Evolutionary conservation across 495 filamentous ascomycete species (phyloP).

Genomic region (Aspergillus avenaceus): DNA sequence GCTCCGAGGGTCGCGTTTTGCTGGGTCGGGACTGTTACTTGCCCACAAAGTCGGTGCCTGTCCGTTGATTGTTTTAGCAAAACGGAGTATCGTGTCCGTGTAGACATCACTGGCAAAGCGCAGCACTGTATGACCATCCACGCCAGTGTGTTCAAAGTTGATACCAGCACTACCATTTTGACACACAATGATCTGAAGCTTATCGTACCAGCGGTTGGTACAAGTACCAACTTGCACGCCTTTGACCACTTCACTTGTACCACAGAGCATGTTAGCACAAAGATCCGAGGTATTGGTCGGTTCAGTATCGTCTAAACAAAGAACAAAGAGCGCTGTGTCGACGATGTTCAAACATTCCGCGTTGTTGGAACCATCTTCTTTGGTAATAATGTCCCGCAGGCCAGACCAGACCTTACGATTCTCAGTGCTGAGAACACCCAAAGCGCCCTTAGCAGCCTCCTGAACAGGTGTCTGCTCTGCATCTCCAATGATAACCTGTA

Average conservation of each 20-base stretch:
- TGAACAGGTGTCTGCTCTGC: constrained; percentile 84
- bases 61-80: constrained; percentile 93
- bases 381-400: constrained; percentile 81
- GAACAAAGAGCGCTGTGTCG: constrained; percentile 86
- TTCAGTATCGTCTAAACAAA: constrained; percentile 90
- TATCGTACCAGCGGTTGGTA: constrained; percentile 98
- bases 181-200: constrained; percentile 98
- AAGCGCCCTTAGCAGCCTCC: constrained; percentile 86
- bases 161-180: constrained; percentile 97
- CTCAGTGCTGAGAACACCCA: constrained; percentile 93
- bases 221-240: constrained; percentile 97
- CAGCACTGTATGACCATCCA: constrained; percentile 95
- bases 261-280: constrained; percentile 97
- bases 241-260: constrained; percentile 83
- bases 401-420: constrained; percentile 96
- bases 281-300: constrained; percentile 73
- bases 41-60: constrained; percentile 90
- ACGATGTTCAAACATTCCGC: constrained; percentile 92
- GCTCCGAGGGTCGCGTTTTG: constrained; percentile 86
- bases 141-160: constrained; percentile 98
- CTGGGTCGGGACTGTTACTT: constrained; percentile 84
- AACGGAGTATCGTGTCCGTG: constrained; percentile 96
- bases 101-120: constrained; percentile 95
- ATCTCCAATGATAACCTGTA: constrained; percentile 89
- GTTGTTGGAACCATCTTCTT: constrained; percentile 86